Percentiles rank a stretch among this genome's conserved stretches.
Evolutionary conservation across 2,329 filamentous ascomycete genomes (phyloP).

Genomic region (Trichothecium sympodiale): DNA sequence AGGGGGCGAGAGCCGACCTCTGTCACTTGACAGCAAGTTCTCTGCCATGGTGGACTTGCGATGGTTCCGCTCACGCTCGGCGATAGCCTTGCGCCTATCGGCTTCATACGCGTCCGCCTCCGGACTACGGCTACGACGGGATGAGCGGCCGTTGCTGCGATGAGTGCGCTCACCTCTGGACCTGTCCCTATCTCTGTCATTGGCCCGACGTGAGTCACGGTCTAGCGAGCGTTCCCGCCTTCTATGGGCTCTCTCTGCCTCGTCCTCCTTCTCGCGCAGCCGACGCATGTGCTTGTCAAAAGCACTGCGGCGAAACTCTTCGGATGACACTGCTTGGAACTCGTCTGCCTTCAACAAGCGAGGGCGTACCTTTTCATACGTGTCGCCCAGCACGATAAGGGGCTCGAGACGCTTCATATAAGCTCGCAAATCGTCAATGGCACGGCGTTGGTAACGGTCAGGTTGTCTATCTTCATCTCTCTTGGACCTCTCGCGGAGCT

Average conservation of each 20-base stretch:
- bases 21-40: constrained; percentile 42
- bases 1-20: constrained; percentile 31
- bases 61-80: constrained; percentile 88
- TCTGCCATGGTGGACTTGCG: constrained; percentile 66
- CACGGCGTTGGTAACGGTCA: constrained; percentile 77
- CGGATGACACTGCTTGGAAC: constrained; percentile 70
- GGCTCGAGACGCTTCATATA: constrained; percentile 86
- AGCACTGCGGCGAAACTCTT: constrained; percentile 70
- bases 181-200: constrained; percentile 50
- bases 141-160: constrained; percentile 42
- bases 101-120: constrained; percentile 92
- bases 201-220: constrained; percentile 39
- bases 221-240: constrained; percentile 51
- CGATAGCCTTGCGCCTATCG: constrained; percentile 84
- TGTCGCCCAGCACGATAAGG: constrained; percentile 64
- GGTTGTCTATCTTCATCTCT: constrained; percentile 76
- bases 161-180: constrained; percentile 52
- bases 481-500: constrained; percentile 79
- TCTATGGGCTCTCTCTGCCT: constrained; percentile 54
- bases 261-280: constrained; percentile 83
- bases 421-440: constrained; percentile 73
- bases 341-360: constrained; percentile 74
- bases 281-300: constrained; percentile 90
- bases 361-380: constrained; percentile 77
- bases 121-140: constrained; percentile 70